Base-by-base conservation (phyloP, 2,329 filamentous ascomycete species). In the Fusarium coffeatum region DNA sequence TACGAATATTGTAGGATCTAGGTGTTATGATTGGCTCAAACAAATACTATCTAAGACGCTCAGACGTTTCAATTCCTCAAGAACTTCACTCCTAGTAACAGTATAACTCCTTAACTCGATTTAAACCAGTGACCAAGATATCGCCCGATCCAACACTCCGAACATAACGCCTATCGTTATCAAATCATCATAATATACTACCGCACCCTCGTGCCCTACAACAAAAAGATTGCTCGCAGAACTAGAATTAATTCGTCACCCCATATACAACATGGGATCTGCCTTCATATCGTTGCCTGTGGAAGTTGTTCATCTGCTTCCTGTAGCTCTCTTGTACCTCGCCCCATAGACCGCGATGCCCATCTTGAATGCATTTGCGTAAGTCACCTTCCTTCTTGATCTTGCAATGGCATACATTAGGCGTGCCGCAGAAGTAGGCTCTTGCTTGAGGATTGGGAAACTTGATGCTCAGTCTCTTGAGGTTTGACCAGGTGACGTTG, bases 391-490 rank as follows among this genome's bases (percentile, higher is more conserved):
- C 67, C 16, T 68, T 76, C 41, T 62, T 66, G 16, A 59, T 60
- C 48, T 63, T 74, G 63, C 77, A 79, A n/a, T 66, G 64, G 25
- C 77, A 79, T 20, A 68, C 50, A 11, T 62, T 74, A 2, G 77
- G 77, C 16, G 66, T 77, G 16, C 77, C 77, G 12, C 72, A 72
- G 28, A 79, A 79, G 23, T 28, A 58, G 7, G 66, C 71, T 27
- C 77, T 69, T 4, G 66, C 62, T 5, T 48, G 41, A 15, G 72
- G 16, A 0, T 65, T 66, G 6, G 74, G 66, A 47, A 79, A 79
- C 51, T 71, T 69, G 60, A 79, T 75, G 67, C 76, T 79, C n/a
- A 79, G 51, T 10, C 78, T 73, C 34, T 71, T 71, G 28, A 79
- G 69, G 23, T 72, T 74, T 27, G 66, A 64, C 75, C 77, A 73